Base-by-base conservation (phyloP, 1,284 basidiomycete genomes). In the Boletellus deceptivus region DNA sequence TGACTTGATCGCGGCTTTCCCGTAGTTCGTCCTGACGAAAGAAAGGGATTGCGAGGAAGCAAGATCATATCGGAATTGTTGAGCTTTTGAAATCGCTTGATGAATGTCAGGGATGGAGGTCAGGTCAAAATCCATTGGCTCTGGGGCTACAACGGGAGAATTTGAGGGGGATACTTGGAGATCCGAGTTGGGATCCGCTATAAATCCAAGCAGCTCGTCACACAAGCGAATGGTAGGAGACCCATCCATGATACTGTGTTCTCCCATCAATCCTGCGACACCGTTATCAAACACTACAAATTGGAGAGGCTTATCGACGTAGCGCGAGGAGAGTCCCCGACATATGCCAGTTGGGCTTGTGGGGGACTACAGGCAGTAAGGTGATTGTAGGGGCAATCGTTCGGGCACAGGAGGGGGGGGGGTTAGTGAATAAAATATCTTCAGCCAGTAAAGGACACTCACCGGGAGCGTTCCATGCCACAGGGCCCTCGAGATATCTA, bases 231-330 rank as follows among this genome's bases (percentile, higher is more conserved):
- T 74, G 9, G 81, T 84, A 6, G 84, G 82, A 34, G 82, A 83
- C 40, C 92, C 93, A 63, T 94, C 92, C 91, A 94, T 94, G 58
- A 91, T 79, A 16, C 89, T 91, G 70, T 96, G 93, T 70, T 96
- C 93, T 48, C 93, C 93, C 80, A 94, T 86, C 59, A 93, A 73
- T 5, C 92, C 93, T 2, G 90, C 85, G 53, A 80, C 75, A 20
- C 78, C 82, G 61, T 93, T 91, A 64, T 91, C 86, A 59, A 81
- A 89, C 8, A 93, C 79, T 53, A 93, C 75, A 67, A 93, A 86
- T 68, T 95, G 86, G 48, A 87, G 72, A 8, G 91, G 91, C 68
- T 93, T 93, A 69, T 93, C 91, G 42, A 87, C 83, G 84, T 86
- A 91, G 39, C 88, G 79, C 58, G 87, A 88, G 34, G 78, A 77